These are phyloP conservation scores for Toxoplasma gondii DNA, from an alignment of 169 alveolate species.

Conservation along the genomic window DNA sequence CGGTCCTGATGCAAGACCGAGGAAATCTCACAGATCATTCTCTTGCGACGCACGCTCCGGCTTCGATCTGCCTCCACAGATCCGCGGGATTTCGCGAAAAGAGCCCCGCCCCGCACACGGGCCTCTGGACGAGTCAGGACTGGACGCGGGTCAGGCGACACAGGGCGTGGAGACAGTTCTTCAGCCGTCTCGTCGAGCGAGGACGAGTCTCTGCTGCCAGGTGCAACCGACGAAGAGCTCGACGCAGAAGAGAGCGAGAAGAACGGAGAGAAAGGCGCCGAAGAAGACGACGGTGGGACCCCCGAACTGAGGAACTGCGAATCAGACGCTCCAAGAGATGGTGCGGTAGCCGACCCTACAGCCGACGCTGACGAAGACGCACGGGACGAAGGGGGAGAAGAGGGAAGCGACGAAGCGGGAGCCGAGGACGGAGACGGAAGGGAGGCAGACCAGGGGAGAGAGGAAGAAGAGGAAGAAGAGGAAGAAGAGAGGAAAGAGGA, in stretches of 20 bases:
- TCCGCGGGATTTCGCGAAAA: not conserved
- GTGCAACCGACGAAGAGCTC: not conserved
- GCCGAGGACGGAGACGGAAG: not conserved
- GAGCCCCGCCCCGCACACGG: not conserved
- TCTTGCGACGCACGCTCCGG: not conserved
- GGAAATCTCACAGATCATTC: constrained; percentile 17
- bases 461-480: not conserved
- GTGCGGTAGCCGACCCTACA: not conserved
- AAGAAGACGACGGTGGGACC: too few relatives aligned
- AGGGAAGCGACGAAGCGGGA: not conserved
- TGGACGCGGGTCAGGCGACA: not conserved
- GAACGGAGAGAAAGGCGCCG: too few relatives aligned
- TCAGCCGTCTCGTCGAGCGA: not conserved
- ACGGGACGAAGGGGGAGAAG: not conserved
- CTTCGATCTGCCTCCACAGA: not conserved
- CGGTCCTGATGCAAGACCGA: not conserved
- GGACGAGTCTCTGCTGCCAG: not conserved
- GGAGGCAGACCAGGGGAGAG: not conserved
- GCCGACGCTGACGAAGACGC: not conserved
- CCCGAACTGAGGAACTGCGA: not conserved
- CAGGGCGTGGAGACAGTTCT: too few relatives aligned
- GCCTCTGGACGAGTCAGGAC: not conserved
- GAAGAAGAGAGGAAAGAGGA: not conserved
- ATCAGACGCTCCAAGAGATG: not conserved
- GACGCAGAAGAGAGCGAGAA: not conserved